phyloP scores from a whole-genome alignment of 2,329 filamentous ascomycete species.

The Colletotrichum sidae region DNA sequence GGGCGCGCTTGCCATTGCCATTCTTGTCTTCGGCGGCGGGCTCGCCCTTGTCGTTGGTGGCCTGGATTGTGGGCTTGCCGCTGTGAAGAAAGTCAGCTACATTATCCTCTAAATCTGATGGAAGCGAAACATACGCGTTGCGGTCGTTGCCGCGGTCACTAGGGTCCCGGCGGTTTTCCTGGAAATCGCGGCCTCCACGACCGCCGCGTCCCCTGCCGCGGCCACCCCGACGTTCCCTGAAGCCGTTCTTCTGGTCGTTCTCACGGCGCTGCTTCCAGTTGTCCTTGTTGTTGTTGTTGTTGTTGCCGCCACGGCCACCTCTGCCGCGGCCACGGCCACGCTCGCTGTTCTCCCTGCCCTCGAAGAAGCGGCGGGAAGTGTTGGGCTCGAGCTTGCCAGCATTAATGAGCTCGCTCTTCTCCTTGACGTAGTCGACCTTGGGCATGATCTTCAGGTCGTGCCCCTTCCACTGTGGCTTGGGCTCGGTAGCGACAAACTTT shows the following conservation, averaged over 20 bases:
- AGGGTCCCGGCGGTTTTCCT: conserved; percentile 49
- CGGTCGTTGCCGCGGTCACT: conserved; percentile 46
- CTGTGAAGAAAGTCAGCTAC: conserved; percentile 40
- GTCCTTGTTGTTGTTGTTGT: conserved; percentile 46
- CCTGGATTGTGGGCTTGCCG: conserved; percentile 57
- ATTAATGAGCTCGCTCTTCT: conserved; percentile 79
- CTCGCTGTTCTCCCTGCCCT: conserved; percentile 54
- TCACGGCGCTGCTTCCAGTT: conserved; percentile 76
- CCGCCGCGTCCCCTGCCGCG: conserved; percentile 57
- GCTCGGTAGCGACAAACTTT: conserved; percentile 83
- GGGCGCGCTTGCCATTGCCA: conserved; percentile 63
- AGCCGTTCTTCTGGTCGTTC: conserved; percentile 70
- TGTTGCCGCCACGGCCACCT: conserved; percentile 50
- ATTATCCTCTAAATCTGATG: not conserved
- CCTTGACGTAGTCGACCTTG: conserved; percentile 88
- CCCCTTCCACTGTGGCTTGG: conserved; percentile 86
- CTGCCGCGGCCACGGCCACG: conserved; percentile 48
- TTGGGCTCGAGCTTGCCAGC: conserved; percentile 76
- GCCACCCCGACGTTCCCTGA: conserved; percentile 55
- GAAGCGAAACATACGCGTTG: conserved; percentile 46
- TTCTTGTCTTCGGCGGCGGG: conserved; percentile 41
- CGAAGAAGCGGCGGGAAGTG: conserved; percentile 58
- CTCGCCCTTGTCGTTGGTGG: conserved; percentile 54
- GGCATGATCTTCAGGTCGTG: conserved; percentile 84
- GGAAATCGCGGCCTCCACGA: conserved; percentile 49